Conservation (phyloP, 2,329 filamentous ascomycete genomes). For the Penicillium digitatum region DNA sequence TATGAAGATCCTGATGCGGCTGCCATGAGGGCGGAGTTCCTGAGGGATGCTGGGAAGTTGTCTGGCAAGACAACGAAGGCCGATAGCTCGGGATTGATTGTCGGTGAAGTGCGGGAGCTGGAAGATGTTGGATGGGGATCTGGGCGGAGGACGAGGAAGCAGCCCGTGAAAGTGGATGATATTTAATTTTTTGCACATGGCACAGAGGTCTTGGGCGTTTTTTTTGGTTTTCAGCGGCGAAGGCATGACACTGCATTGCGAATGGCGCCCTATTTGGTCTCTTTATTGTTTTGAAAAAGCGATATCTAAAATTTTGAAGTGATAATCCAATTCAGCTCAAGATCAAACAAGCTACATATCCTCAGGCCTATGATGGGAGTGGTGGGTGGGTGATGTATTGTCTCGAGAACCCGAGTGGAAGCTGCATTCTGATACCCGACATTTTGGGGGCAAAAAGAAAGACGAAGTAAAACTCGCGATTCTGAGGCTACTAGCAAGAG, state of each 20-base stretch:
- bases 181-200: slow-evolving; percentile 8
- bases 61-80: slow-evolving; percentile 30
- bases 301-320: slow-evolving; percentile 1
- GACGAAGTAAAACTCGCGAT: background rate
- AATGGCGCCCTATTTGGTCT: slow-evolving; percentile 13
- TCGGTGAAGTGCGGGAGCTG: slow-evolving; percentile 33
- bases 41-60: slow-evolving; percentile 45
- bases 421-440: background rate
- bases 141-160: slow-evolving; percentile 35
- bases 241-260: slow-evolving; percentile 19
- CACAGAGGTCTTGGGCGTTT: background rate
- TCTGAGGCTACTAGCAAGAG: background rate
- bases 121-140: slow-evolving; percentile 35
- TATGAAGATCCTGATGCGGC: slow-evolving; percentile 52
- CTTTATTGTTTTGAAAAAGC: background rate
- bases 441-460: background rate
- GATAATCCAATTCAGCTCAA: background rate
- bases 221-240: background rate
- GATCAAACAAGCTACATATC: background rate
- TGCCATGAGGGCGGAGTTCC: slow-evolving; percentile 54
- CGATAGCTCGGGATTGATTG: slow-evolving; percentile 16
- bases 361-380: background rate
- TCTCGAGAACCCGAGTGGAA: background rate
- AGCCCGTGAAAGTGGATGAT: slow-evolving; percentile 23
- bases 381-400: background rate